Percentiles rank a stretch among this genome's conserved stretches.
phyloP scores from a whole-genome alignment of 768 basidiomycete genomes.

The Trametes coccinea region DNA sequence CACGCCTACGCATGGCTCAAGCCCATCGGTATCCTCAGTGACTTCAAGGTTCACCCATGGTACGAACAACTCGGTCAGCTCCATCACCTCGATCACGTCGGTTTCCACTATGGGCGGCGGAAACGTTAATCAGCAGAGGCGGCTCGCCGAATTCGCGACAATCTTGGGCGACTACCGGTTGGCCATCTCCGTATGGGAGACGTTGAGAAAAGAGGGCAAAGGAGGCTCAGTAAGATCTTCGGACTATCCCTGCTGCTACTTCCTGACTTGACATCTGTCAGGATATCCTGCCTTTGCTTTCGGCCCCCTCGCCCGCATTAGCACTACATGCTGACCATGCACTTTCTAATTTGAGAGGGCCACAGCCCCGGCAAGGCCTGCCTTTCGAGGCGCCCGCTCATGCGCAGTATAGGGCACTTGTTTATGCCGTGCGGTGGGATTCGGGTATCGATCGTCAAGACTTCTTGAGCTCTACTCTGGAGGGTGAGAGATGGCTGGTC shows the following conservation, averaged over 20 bases:
- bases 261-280: slow-evolving; percentile 31
- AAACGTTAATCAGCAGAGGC: slow-evolving; percentile 69
- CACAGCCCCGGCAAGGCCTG: slow-evolving; percentile 28
- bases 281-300: slow-evolving; percentile 81
- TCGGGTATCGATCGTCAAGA: slow-evolving; percentile 56
- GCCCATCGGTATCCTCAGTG: slow-evolving; percentile 39
- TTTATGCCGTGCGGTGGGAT: slow-evolving; percentile 78
- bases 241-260: neutral
- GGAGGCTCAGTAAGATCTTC: slow-evolving; percentile 71
- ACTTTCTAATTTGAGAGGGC: slow-evolving; percentile 45
- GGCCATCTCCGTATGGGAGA: slow-evolving; percentile 83
- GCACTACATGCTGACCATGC: slow-evolving; percentile 63
- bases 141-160: slow-evolving; percentile 96
- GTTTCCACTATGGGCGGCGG: slow-evolving; percentile 26
- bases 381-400: slow-evolving; percentile 53
- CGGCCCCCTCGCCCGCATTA: slow-evolving; percentile 65
- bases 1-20: slow-evolving; percentile 40
- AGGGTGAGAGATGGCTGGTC: slow-evolving; percentile 84
- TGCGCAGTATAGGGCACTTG: slow-evolving; percentile 67
- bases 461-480: slow-evolving; percentile 56
- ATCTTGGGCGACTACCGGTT: slow-evolving; percentile 88
- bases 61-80: slow-evolving; percentile 36
- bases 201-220: slow-evolving; percentile 81
- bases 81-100: slow-evolving; percentile 30
- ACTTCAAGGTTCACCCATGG: slow-evolving; percentile 25